A percentile compares a stretch with the other conserved stretches of the same genome.
Evolutionary conservation across 2,329 filamentous ascomycete species (phyloP).

Genomic region (Exophiala xenobiotica): DNA sequence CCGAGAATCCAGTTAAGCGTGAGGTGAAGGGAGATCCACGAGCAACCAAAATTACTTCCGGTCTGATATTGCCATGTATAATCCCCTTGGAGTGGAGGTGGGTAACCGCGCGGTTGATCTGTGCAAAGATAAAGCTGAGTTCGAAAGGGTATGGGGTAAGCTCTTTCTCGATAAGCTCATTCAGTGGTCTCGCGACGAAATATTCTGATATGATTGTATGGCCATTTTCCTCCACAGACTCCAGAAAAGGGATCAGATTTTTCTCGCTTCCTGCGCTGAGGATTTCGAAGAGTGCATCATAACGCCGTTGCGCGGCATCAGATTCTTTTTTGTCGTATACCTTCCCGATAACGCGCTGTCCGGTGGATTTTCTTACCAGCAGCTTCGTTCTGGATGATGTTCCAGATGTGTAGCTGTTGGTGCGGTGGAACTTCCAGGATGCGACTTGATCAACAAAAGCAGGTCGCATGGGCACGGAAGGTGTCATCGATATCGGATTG

Average conservation of each 20-base stretch:
- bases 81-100: constrained; percentile 1
- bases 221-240: background rate
- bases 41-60: background rate
- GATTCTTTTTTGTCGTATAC: background rate
- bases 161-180: constrained; percentile 3
- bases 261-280: background rate
- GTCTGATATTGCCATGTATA: background rate
- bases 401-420: background rate
- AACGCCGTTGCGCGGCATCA: background rate
- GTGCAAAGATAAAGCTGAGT: background rate
- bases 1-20: background rate
- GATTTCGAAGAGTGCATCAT: constrained; percentile 1
- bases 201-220: constrained; percentile 8
- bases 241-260: constrained; percentile 1
- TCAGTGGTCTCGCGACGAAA: background rate
- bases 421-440: background rate
- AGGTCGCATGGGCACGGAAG: background rate
- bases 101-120: background rate
- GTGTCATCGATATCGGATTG: background rate
- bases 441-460: background rate
- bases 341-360: background rate
- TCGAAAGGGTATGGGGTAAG: background rate
- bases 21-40: background rate
- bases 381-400: background rate
- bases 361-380: background rate